phyloP scores from a whole-genome alignment of 257 asterid genomes.

The Leptodermis oblonga region DNA sequence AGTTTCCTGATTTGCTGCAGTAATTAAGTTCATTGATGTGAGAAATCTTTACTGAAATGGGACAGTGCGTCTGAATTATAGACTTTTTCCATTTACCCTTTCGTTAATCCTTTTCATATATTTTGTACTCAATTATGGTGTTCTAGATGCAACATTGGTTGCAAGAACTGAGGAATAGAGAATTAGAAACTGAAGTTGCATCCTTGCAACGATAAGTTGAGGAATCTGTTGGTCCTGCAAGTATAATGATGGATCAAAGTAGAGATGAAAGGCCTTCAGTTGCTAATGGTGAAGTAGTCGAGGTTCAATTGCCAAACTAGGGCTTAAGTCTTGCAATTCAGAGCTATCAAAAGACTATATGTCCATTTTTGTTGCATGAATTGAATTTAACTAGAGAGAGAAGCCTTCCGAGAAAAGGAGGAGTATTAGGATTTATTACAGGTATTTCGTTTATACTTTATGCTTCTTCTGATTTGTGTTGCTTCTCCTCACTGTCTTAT shows the following conservation, averaged over 20 bases:
- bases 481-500: no score
- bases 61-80: constrained; percentile 45
- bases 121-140: no score
- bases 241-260: neutral
- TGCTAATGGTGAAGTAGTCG: neutral
- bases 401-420: no score
- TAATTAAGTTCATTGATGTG: constrained; percentile 46
- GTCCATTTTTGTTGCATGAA: constrained; percentile 5
- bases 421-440: no score
- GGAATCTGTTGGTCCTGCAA: constrained; percentile 1
- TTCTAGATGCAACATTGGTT: no score
- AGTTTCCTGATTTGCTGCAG: constrained; percentile 31
- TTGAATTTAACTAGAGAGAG: no score
- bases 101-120: no score
- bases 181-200: constrained; percentile 25
- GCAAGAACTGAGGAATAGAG: no score
- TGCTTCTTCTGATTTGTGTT: no score
- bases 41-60: constrained; percentile 45
- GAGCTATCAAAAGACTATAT: constrained; percentile 16
- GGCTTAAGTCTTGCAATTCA: constrained; percentile 2
- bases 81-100: neutral
- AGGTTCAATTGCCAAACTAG: neutral
- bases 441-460: no score
- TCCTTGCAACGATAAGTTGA: constrained; percentile 18
- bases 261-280: neutral